Evolutionary conservation across 345 rosid genomes (phyloP).

Genomic region (Camelina laxa): DNA sequence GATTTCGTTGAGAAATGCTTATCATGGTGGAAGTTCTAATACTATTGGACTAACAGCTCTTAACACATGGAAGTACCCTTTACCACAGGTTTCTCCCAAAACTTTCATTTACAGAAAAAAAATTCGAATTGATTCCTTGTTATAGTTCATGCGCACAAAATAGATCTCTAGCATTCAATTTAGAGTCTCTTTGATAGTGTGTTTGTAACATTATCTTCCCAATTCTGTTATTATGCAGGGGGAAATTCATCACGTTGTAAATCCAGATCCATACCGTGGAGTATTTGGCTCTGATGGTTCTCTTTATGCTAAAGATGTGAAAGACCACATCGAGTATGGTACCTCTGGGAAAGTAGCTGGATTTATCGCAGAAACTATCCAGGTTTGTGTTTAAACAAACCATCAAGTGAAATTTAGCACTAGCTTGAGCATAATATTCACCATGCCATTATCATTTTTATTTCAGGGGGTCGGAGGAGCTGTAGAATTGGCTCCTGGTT

Average conservation of each 20-base stretch:
- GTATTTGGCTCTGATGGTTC: slow-evolving; percentile 80
- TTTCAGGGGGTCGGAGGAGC: slow-evolving; percentile 94
- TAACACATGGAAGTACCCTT: slow-evolving; percentile 91
- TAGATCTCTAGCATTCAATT: neutral
- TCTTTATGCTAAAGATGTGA: slow-evolving; percentile 81
- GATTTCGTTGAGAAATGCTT: slow-evolving; percentile 92
- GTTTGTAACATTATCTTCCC: slow-evolving; percentile 1
- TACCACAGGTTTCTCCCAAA: slow-evolving; percentile 72
- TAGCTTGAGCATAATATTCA: slow-evolving; percentile 5
- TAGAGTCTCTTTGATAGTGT: no score
- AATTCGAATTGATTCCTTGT: neutral
- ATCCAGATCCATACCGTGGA: slow-evolving; percentile 93
- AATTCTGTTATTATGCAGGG: slow-evolving; percentile 56
- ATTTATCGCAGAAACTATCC: slow-evolving; percentile 91
- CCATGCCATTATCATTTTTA: slow-evolving; percentile 20
- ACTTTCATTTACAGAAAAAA: neutral
- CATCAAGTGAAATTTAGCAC: neutral
- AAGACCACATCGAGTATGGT: slow-evolving; percentile 92
- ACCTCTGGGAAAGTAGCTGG: slow-evolving; percentile 93
- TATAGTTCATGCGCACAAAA: neutral
- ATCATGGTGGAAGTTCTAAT: slow-evolving; percentile 93
- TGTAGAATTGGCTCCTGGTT: slow-evolving; percentile 95
- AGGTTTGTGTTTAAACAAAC: slow-evolving; percentile 51
- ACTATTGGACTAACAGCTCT: slow-evolving; percentile 90
- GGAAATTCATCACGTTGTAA: slow-evolving; percentile 86